phyloP scores from a whole-genome alignment of 257 asterid genomes.

The Solanum stenotomum region DNA sequence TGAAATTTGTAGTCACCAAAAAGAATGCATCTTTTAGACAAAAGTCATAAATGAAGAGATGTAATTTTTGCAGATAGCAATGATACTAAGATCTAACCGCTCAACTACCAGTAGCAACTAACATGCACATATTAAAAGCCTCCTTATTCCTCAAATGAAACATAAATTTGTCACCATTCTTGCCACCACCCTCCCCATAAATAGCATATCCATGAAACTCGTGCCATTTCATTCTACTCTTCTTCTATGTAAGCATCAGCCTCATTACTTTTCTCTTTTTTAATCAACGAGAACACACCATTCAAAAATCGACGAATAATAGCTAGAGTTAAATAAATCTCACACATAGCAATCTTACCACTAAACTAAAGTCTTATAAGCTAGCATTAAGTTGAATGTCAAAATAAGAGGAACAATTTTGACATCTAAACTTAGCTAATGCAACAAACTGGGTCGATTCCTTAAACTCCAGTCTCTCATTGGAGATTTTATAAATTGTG shows the following conservation, averaged over 20 bases:
- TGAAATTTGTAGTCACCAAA: neutral
- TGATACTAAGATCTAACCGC: constrained; percentile 10
- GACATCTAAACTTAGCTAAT: neutral
- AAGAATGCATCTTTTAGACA: constrained; percentile 8
- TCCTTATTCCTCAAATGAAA: neutral
- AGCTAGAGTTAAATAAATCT: too few relatives aligned
- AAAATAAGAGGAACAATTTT: too few relatives aligned
- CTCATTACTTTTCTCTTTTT: neutral
- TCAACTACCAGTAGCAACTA: constrained; percentile 26
- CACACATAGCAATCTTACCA: neutral
- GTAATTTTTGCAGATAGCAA: neutral
- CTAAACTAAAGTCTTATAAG: neutral
- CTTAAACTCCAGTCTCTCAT: neutral
- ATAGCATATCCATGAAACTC: neutral
- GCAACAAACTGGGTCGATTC: neutral
- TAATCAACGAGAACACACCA: neutral
- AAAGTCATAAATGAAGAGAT: neutral
- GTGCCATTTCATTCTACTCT: neutral
- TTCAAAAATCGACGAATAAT: neutral
- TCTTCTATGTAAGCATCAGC: neutral
- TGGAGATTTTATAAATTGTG: too few relatives aligned
- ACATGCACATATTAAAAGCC: constrained; percentile 24
- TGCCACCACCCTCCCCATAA: neutral
- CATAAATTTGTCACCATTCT: neutral
- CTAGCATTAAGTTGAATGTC: neutral